Conservation (phyloP, 176 grass and related monocot genomes). For the Luzula sylvatica region DNA sequence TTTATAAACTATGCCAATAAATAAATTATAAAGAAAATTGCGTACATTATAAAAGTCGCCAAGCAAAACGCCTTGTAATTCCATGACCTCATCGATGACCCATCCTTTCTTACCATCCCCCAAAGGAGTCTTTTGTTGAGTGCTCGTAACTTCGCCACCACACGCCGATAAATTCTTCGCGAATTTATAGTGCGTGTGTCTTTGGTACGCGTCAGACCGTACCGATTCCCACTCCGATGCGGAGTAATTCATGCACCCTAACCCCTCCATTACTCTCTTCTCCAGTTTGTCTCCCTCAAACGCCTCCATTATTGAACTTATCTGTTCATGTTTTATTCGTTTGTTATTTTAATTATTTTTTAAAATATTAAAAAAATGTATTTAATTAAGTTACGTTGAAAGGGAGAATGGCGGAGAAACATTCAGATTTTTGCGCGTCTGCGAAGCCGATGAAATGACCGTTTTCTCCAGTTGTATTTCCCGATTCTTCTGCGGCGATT, state of each 20-base stretch:
- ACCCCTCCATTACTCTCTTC: slow-evolving; percentile 70
- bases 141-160: slow-evolving; percentile 66
- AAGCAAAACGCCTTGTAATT: slow-evolving; percentile 77
- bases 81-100: slow-evolving; percentile 78
- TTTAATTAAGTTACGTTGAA: slow-evolving; percentile 41
- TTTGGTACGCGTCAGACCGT: slow-evolving; percentile 47
- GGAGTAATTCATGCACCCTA: slow-evolving; percentile 67
- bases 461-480: slow-evolving; percentile 52
- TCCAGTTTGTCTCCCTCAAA: slow-evolving; percentile 65
- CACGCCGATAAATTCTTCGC: slow-evolving; percentile 57
- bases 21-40: background rate
- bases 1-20: too few relatives aligned
- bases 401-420: slow-evolving; percentile 41
- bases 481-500: slow-evolving; percentile 70
- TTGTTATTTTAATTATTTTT: too few relatives aligned
- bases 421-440: slow-evolving; percentile 59
- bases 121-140: slow-evolving; percentile 63
- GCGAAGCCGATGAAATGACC: slow-evolving; percentile 58
- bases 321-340: slow-evolving; percentile 19
- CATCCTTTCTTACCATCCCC: slow-evolving; percentile 63
- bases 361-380: background rate
- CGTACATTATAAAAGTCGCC: slow-evolving; percentile 88
- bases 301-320: slow-evolving; percentile 54
- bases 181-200: slow-evolving; percentile 68
- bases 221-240: slow-evolving; percentile 60